Conservation (phyloP, 2,329 filamentous ascomycete genomes). For the Apiospora phragmitis region DNA sequence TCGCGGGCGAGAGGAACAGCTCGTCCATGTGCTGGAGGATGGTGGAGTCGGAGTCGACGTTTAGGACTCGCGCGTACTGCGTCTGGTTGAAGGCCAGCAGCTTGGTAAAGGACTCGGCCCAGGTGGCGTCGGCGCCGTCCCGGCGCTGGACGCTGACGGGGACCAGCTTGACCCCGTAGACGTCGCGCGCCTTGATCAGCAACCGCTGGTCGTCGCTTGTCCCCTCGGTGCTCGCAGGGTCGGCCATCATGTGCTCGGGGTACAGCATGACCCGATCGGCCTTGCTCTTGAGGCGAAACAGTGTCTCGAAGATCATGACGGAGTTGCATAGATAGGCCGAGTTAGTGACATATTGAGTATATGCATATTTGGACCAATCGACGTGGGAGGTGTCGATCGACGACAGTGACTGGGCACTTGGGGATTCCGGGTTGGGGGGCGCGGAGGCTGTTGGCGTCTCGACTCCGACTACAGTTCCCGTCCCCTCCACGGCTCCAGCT, state of each 20-base stretch:
- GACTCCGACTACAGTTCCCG: not conserved
- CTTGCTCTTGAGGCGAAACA: slow-evolving; percentile 42
- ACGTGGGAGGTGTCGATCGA: slow-evolving; percentile 26
- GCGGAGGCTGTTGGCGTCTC: not conserved
- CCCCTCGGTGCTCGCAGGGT: slow-evolving; percentile 29
- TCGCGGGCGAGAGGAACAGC: slow-evolving; percentile 65
- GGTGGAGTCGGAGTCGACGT: slow-evolving; percentile 63
- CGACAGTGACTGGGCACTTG: slow-evolving; percentile 22
- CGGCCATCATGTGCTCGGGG: slow-evolving; percentile 37
- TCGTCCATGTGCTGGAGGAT: slow-evolving; percentile 68
- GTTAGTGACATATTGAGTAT: slow-evolving; percentile 51
- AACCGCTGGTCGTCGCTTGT: slow-evolving; percentile 32
- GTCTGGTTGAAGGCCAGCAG: slow-evolving; percentile 68
- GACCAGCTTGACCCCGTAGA: slow-evolving; percentile 44
- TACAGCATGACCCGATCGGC: slow-evolving; percentile 49
- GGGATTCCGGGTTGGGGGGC: slow-evolving; percentile 22
- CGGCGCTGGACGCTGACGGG: slow-evolving; percentile 42
- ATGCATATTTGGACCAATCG: slow-evolving; percentile 47
- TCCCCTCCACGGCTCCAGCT: no score
- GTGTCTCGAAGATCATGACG: slow-evolving; percentile 49
- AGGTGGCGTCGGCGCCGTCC: slow-evolving; percentile 46
- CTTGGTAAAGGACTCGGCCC: slow-evolving; percentile 67
- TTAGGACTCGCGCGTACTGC: slow-evolving; percentile 53
- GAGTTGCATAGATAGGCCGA: slow-evolving; percentile 50
- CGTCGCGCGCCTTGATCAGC: slow-evolving; percentile 42